phyloP scores from a whole-genome alignment of 371 early-diverging fungal genomes.

The Encephalitozoon intestinalis region DNA sequence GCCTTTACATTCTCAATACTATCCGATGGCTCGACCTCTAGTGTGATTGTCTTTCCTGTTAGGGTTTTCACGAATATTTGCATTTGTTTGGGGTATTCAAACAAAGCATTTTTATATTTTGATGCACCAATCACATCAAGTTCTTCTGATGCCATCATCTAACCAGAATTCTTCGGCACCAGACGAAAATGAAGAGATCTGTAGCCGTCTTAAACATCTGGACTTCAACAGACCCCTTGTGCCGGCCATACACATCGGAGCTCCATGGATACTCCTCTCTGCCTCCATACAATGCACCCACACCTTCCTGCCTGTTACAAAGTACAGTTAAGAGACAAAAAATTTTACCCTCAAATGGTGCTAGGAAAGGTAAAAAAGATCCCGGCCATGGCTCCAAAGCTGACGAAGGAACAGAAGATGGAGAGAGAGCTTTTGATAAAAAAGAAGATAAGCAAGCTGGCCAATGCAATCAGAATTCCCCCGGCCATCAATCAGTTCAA shows the following conservation, averaged over 20 bases:
- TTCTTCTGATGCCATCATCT: not conserved
- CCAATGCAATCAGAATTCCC: conserved; percentile 94
- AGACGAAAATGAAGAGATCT: not conserved
- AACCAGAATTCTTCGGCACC: not conserved
- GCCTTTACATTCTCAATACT: conserved; percentile 86
- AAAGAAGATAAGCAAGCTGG: conserved; percentile 67
- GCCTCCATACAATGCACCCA: too few species aligned
- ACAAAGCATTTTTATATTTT: conserved; percentile 22
- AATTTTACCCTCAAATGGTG: conserved; percentile 33
- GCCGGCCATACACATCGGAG: too few species aligned
- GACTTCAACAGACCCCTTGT: too few species aligned
- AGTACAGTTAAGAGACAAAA: not conserved
- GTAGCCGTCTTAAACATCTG: too few species aligned
- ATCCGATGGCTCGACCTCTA: conserved; percentile 88
- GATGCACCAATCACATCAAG: conserved; percentile 5
- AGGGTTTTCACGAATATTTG: conserved; percentile 93
- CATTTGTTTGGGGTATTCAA: conserved; percentile 60
- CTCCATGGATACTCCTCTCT: too few species aligned
- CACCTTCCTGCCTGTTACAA: not conserved
- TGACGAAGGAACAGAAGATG: conserved; percentile 30
- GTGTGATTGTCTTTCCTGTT: conserved; percentile 90
- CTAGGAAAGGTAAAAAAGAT: conserved; percentile 34
- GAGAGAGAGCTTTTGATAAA: conserved; percentile 40
- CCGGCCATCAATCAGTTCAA: conserved; percentile 98
- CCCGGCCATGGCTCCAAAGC: not conserved